Evolutionary conservation across 148 eudicot genomes (phyloP).

Genomic region (Vaccinium myrtillus): DNA sequence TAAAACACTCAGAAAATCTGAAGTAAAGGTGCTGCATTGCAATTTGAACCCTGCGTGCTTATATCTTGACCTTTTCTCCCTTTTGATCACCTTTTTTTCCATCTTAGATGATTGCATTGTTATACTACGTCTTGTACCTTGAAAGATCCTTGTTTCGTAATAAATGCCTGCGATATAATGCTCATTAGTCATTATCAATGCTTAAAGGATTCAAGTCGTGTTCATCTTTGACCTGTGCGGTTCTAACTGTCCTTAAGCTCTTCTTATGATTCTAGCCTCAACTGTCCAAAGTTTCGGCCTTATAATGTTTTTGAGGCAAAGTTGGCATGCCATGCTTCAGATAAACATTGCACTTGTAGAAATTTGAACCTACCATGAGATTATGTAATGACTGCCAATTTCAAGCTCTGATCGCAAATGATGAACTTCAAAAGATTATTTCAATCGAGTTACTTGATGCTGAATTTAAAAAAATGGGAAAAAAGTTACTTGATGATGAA

Average conservation of each 20-base stretch:
- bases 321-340: neutral
- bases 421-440: slow-evolving; percentile 4
- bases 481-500: neutral
- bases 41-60: slow-evolving; percentile 10
- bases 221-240: neutral
- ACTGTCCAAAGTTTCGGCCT: neutral
- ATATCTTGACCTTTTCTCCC: neutral
- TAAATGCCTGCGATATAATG: neutral
- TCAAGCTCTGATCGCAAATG: neutral
- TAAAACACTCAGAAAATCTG: slow-evolving; percentile 87
- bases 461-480: neutral
- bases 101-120: neutral
- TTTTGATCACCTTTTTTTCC: neutral
- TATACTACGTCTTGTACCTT: neutral
- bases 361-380: neutral
- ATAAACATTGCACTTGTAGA: slow-evolving; percentile 2
- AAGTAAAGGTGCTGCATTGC: slow-evolving; percentile 78
- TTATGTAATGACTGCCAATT: neutral
- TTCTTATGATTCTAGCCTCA: neutral
- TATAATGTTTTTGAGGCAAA: neutral
- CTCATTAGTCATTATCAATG: neutral
- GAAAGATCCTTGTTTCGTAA: neutral
- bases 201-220: neutral
- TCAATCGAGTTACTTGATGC: neutral
- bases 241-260: neutral